A percentile compares a stretch with the other conserved stretches of the same genome.
Conservation (phyloP, 805 yeast species). For the Ogataea chonburiensis region DNA sequence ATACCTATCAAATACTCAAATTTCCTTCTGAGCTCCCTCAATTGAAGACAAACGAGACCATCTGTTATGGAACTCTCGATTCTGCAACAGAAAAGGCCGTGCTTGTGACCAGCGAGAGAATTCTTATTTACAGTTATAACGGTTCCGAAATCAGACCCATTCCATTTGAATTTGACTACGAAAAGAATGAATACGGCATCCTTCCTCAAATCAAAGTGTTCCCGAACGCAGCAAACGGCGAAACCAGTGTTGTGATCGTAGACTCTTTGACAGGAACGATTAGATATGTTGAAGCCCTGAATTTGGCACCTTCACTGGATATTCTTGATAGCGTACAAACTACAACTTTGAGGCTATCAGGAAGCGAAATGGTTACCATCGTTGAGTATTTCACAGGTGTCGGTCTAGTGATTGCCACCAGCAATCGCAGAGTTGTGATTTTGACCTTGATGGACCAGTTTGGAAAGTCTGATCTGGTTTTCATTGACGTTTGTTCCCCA, state of each 20-base stretch:
- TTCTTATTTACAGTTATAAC: slow-evolving; percentile 67
- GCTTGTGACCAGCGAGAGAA: slow-evolving; percentile 44
- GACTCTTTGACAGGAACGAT: slow-evolving; percentile 58
- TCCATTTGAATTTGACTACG: slow-evolving; percentile 51
- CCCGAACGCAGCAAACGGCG: slow-evolving; percentile 49
- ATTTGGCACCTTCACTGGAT: slow-evolving; percentile 59
- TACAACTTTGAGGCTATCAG: slow-evolving; percentile 41
- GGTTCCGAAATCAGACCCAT: slow-evolving; percentile 61
- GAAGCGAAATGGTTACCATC: slow-evolving; percentile 55
- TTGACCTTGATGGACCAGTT: slow-evolving; percentile 63
- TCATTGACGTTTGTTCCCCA: slow-evolving; percentile 24
- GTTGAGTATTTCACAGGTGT: slow-evolving; percentile 68
- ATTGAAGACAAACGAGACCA: slow-evolving; percentile 31
- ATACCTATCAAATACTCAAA: slow-evolving; percentile 54
- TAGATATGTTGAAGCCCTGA: slow-evolving; percentile 72
- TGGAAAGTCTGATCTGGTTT: slow-evolving; percentile 51
- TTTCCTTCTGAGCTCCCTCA: slow-evolving; percentile 54
- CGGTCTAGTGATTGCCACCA: slow-evolving; percentile 71
- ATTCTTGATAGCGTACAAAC: slow-evolving; percentile 33
- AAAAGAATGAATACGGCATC: slow-evolving; percentile 26
- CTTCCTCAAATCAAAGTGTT: slow-evolving; percentile 59
- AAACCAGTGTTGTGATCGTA: slow-evolving; percentile 71
- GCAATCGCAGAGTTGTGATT: slow-evolving; percentile 62
- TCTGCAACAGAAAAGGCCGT: slow-evolving; percentile 30
- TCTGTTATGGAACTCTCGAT: slow-evolving; percentile 25